Conservation (phyloP, 225 moss, liverwort and hornwort genomes). For the Anthoceros angustus region DNA sequence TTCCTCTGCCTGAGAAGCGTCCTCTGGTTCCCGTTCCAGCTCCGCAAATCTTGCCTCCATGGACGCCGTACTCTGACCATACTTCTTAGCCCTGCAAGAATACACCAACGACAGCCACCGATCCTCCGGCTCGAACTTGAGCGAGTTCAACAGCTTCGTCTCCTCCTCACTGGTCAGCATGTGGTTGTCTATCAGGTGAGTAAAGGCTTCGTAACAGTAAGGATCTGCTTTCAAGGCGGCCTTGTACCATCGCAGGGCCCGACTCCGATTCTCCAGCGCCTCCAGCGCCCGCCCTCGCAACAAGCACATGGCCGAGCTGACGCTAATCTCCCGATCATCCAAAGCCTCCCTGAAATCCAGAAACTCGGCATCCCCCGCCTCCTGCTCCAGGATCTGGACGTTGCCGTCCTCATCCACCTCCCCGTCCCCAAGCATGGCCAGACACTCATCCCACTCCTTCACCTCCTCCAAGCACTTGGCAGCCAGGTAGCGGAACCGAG, state of each 20-base stretch:
- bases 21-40: slow-evolving; percentile 65
- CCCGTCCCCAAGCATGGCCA: slow-evolving; percentile 86
- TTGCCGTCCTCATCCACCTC: slow-evolving; percentile 98
- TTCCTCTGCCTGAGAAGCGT: slow-evolving; percentile 38
- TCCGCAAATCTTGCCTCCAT: slow-evolving; percentile 72
- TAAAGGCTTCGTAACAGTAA: slow-evolving; percentile 94
- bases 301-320: slow-evolving; percentile 79
- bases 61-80: slow-evolving; percentile 49
- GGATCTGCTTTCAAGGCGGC: slow-evolving; percentile 94
- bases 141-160: slow-evolving; percentile 46
- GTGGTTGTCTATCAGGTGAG: slow-evolving; percentile 84
- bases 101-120: slow-evolving; percentile 83
- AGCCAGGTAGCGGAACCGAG: slow-evolving; percentile 81
- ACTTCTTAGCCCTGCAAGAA: slow-evolving; percentile 89
- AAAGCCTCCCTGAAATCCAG: slow-evolving; percentile 49
- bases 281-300: slow-evolving; percentile 88
- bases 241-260: slow-evolving; percentile 91
- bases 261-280: slow-evolving; percentile 82
- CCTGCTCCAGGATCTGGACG: slow-evolving; percentile 53
- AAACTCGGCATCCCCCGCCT: slow-evolving; percentile 38
- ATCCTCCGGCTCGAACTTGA: slow-evolving; percentile 93
- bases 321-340: slow-evolving; percentile 88
- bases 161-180: slow-evolving; percentile 99
- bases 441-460: slow-evolving; percentile 98
- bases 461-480: slow-evolving; percentile 95